phyloP scores from a whole-genome alignment of 257 asterid genomes.

The Cordia subcordata region DNA sequence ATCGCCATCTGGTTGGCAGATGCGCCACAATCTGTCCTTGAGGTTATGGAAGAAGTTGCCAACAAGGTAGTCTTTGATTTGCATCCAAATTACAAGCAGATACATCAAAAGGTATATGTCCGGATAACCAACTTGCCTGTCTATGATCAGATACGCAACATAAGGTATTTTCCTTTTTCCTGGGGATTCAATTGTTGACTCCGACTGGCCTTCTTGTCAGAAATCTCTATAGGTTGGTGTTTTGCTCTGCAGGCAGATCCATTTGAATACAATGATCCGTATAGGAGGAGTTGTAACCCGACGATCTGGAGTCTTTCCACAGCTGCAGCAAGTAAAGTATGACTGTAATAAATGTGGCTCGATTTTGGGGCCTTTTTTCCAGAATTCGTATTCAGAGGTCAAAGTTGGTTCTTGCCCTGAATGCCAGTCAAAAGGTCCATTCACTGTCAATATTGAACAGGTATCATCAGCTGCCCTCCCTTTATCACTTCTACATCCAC shows the following conservation, averaged over 20 bases:
- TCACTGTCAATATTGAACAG: conserved; percentile 93
- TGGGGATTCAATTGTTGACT: background rate
- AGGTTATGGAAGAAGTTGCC: conserved; percentile 98
- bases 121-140: conserved; percentile 94
- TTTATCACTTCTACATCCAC: too few relatives aligned
- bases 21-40: conserved; percentile 98
- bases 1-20: conserved; percentile 99
- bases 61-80: conserved; percentile 76
- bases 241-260: conserved; percentile 75
- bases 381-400: conserved; percentile 95
- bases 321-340: conserved; percentile 91
- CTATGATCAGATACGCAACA: conserved; percentile 93
- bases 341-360: conserved; percentile 90
- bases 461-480: conserved; percentile 19
- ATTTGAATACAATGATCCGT: conserved; percentile 94
- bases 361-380: conserved; percentile 91
- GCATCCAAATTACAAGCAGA: conserved; percentile 84
- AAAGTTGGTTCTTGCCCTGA: conserved; percentile 97
- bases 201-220: background rate
- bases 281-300: conserved; percentile 97
- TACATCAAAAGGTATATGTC: conserved; percentile 79
- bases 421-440: conserved; percentile 96
- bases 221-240: background rate
- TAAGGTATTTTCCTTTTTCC: conserved; percentile 40
- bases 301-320: conserved; percentile 97